Evolutionary conservation across 495 filamentous ascomycete genomes (phyloP).

Genomic region (Talaromyces proteolyticus): DNA sequence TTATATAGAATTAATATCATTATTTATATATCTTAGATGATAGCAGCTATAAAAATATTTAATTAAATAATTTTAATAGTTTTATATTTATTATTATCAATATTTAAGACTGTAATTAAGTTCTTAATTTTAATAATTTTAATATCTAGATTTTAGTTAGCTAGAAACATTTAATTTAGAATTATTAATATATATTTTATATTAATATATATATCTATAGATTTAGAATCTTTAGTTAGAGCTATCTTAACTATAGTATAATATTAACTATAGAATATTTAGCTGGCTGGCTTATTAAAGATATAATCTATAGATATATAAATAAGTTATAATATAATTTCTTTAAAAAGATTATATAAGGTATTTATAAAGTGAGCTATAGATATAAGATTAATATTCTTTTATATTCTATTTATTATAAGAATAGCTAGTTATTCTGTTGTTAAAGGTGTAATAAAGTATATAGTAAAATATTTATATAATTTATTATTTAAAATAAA

Average conservation of each 20-base stretch:
- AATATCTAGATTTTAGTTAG: not conserved
- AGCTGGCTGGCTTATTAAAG: no score
- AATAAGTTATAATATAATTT: not conserved
- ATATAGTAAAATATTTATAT: not conserved
- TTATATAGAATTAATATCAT: not conserved
- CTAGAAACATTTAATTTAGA: not conserved
- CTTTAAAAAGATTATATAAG: not conserved
- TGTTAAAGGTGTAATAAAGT: not conserved
- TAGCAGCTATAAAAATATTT: not conserved
- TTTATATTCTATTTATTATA: not conserved
- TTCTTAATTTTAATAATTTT: not conserved
- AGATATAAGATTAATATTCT: not conserved
- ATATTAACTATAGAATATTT: not conserved
- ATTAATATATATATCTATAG: not conserved
- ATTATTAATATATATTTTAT: not conserved
- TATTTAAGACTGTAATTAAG: not conserved
- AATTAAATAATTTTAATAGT: not conserved
- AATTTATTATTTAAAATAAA: not conserved
- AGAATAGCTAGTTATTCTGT: not conserved
- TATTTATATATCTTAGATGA: not conserved
- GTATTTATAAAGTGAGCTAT: not conserved
- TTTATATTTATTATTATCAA: not conserved
- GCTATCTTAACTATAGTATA: not conserved
- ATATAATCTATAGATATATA: not conserved
- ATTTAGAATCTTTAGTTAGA: not conserved